These are phyloP conservation scores for Acacia concinna DNA, from an alignment of 331 rosid species.

Conservation along the genomic window DNA sequence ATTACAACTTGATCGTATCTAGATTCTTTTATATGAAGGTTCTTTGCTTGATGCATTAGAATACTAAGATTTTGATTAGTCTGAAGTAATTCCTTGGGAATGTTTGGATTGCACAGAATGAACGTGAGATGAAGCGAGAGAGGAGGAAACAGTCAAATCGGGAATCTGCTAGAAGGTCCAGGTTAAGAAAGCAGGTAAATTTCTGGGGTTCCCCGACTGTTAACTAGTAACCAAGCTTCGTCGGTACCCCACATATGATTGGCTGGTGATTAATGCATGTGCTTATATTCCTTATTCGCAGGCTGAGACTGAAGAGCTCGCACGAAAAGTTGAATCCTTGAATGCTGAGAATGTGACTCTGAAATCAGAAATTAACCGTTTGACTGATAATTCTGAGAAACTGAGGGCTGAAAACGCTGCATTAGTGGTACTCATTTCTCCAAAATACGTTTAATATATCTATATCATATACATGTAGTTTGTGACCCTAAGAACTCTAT, in stretches of 20 bases:
- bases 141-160: constrained; percentile 96
- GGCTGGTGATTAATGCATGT: constrained; percentile 21
- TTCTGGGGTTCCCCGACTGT: not conserved
- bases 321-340: constrained; percentile 64
- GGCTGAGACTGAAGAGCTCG: constrained; percentile 89
- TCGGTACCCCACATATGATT: not conserved
- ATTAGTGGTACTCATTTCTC: constrained; percentile 50
- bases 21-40: not conserved
- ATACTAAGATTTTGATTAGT: not conserved
- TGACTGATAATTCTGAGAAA: constrained; percentile 65
- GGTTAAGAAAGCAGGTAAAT: constrained; percentile 94
- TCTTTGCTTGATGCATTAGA: not conserved
- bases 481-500: constrained; percentile 16
- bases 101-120: constrained; percentile 56
- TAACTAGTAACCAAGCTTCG: constrained; percentile 1
- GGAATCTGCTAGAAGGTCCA: constrained; percentile 97
- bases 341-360: constrained; percentile 57
- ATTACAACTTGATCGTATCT: not conserved
- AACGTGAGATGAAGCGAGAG: constrained; percentile 87
- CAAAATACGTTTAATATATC: not conserved
- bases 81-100: constrained; percentile 7
- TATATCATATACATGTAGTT: not conserved
- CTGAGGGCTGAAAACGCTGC: constrained; percentile 73
- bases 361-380: constrained; percentile 62
- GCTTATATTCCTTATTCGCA: constrained; percentile 30